Evolutionary conservation across 768 basidiomycete species (phyloP).

Genomic region (Russula sp.): DNA sequence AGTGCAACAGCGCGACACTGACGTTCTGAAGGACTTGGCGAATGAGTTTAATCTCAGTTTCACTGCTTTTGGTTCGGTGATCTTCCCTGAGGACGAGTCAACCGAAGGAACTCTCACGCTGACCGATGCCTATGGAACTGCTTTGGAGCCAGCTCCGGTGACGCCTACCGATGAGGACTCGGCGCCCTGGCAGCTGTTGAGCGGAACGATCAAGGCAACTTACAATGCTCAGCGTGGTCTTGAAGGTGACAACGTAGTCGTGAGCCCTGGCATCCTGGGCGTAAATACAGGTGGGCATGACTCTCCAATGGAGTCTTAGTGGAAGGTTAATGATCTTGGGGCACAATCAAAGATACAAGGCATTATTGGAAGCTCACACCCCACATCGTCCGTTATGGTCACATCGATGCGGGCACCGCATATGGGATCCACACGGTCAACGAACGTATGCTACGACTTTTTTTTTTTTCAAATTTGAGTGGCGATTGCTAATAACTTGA

Average conservation of each 20-base stretch:
- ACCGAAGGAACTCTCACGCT: slow-evolving; percentile 36
- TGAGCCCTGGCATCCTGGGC: slow-evolving; percentile 37
- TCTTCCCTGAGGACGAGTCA: slow-evolving; percentile 26
- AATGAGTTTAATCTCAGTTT: slow-evolving; percentile 37
- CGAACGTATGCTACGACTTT: slow-evolving; percentile 44
- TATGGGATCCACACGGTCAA: slow-evolving; percentile 63
- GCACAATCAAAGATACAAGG: slow-evolving; percentile 15
- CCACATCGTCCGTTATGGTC: slow-evolving; percentile 22
- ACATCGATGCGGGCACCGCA: slow-evolving; percentile 23
- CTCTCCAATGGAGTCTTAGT: background rate
- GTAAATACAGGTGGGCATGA: slow-evolving; percentile 33
- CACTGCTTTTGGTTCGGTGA: slow-evolving; percentile 36
- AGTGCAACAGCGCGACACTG: slow-evolving; percentile 30
- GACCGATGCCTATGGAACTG: slow-evolving; percentile 33
- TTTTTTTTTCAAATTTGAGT: background rate
- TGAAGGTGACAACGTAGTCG: slow-evolving; percentile 28
- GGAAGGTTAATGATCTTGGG: background rate
- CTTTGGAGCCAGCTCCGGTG: slow-evolving; percentile 39
- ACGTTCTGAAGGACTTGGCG: slow-evolving; percentile 29
- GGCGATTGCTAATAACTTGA: background rate
- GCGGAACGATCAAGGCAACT: slow-evolving; percentile 40
- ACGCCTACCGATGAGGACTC: slow-evolving; percentile 35
- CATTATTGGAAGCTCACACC: slow-evolving; percentile 21
- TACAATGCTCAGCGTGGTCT: slow-evolving; percentile 31
- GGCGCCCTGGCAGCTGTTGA: slow-evolving; percentile 36